phyloP scores from a whole-genome alignment of 2,329 filamentous ascomycete genomes.

The Sarocladiaceae sp. region DNA sequence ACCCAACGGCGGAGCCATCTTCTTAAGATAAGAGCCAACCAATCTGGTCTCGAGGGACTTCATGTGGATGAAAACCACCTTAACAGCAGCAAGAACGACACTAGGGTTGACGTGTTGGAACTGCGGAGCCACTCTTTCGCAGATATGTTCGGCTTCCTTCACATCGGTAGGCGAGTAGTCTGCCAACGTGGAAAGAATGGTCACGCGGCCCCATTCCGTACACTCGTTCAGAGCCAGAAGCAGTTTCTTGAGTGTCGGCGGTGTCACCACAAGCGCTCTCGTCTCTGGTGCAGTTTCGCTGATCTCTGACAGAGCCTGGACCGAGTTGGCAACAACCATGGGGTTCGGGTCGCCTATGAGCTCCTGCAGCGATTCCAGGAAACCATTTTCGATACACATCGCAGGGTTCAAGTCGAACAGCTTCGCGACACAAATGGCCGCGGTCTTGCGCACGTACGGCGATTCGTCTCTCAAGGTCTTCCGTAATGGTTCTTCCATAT shows the following conservation, averaged over 20 bases:
- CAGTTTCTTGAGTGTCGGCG: conserved; percentile 85
- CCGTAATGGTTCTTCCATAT: conserved; percentile 95
- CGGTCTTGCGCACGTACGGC: conserved; percentile 96
- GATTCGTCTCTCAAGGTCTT: conserved; percentile 97
- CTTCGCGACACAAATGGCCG: conserved; percentile 95
- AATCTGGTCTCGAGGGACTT: conserved; percentile 71
- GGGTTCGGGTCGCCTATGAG: conserved; percentile 96
- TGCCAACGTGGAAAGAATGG: conserved; percentile 81
- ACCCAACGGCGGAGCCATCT: conserved; percentile 96
- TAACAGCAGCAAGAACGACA: conserved; percentile 94
- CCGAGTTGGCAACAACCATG: conserved; percentile 98
- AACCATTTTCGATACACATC: conserved; percentile 95
- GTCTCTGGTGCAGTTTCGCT: conserved; percentile 86
- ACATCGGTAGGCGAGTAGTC: conserved; percentile 81
- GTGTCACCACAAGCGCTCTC: conserved; percentile 74
- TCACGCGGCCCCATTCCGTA: conserved; percentile 96
- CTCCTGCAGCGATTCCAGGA: conserved; percentile 88
- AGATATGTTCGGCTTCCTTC: conserved; percentile 97
- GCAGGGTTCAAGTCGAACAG: conserved; percentile 89
- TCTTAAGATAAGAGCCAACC: conserved; percentile 83
- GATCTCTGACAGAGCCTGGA: conserved; percentile 90
- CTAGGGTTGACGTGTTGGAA: conserved; percentile 98
- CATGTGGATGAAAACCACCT: conserved; percentile 97
- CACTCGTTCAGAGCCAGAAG: conserved; percentile 96
- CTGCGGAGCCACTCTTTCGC: conserved; percentile 89